phyloP scores from a whole-genome alignment of 148 eudicot genomes.

The Rhododendron mucronatum region DNA sequence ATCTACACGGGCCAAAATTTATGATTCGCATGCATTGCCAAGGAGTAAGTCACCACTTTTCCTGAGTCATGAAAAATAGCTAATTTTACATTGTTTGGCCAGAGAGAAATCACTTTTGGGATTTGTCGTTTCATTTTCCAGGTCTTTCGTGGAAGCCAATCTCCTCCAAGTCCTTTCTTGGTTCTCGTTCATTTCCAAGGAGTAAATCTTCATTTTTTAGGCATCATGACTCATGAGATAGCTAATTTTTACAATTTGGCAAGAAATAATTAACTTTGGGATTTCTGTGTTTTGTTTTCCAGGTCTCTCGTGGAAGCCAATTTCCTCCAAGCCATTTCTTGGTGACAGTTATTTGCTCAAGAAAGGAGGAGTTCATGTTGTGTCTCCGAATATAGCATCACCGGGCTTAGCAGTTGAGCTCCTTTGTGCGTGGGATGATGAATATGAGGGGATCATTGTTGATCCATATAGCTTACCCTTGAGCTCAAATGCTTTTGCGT shows the following conservation, averaged over 20 bases:
- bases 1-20: background rate
- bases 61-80: background rate
- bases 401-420: conserved; percentile 7
- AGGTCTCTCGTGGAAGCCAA: conserved; percentile 14
- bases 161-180: background rate
- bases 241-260: background rate
- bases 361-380: conserved; percentile 14
- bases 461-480: conserved; percentile 28
- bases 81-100: background rate
- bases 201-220: background rate
- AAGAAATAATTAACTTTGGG: background rate
- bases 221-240: background rate
- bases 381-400: conserved; percentile 11
- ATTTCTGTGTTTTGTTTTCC: background rate
- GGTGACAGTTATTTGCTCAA: conserved; percentile 8
- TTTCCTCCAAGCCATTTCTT: conserved; percentile 7
- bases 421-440: conserved; percentile 27
- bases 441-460: conserved; percentile 24
- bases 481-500: conserved; percentile 24
- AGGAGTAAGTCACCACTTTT: background rate
- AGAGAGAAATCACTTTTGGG: background rate
- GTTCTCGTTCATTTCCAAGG: background rate
- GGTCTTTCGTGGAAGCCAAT: conserved; percentile 13
- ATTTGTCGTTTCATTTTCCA: background rate
- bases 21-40: background rate